Percentiles rank a stretch among this genome's conserved stretches.
Evolutionary conservation across 345 rosid species (phyloP).

Genomic region (Euphorbia tirucalli): DNA sequence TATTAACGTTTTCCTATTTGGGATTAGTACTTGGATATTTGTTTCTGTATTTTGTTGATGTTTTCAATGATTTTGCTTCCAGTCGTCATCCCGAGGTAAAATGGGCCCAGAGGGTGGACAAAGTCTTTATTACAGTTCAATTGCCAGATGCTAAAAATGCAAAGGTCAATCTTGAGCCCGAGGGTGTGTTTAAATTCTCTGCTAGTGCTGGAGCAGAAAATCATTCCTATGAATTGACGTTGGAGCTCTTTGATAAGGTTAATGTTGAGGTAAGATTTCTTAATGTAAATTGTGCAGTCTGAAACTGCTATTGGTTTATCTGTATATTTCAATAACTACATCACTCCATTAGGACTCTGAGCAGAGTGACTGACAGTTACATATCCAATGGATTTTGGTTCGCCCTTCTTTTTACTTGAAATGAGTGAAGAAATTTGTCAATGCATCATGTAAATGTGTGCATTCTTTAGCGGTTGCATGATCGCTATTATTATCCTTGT

Average conservation of each 20-base stretch:
- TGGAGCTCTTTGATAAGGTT: constrained; percentile 46
- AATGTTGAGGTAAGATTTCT: constrained; percentile 42
- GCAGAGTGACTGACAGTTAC: background rate
- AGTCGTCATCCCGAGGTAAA: constrained; percentile 53
- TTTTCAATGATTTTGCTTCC: background rate
- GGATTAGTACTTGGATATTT: background rate
- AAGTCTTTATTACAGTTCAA: constrained; percentile 46
- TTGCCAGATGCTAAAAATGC: constrained; percentile 57
- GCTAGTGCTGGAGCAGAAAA: constrained; percentile 48
- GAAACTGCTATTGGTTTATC: background rate
- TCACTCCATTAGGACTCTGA: background rate
- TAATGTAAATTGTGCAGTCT: background rate
- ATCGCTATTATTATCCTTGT: background rate
- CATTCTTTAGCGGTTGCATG: background rate
- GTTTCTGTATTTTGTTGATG: background rate
- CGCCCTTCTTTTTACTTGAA: background rate
- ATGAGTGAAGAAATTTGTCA: background rate
- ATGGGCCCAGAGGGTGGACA: constrained; percentile 62
- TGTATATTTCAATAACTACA: background rate
- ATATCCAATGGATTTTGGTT: background rate
- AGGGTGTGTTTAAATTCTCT: constrained; percentile 52
- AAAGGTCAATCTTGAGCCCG: constrained; percentile 55
- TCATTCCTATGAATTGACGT: constrained; percentile 43
- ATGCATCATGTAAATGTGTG: background rate
- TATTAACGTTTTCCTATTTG: background rate